These are phyloP conservation scores for Pleurotus tuber-regium DNA, from an alignment of 768 basidiomycete genomes.

Conservation along the genomic window DNA sequence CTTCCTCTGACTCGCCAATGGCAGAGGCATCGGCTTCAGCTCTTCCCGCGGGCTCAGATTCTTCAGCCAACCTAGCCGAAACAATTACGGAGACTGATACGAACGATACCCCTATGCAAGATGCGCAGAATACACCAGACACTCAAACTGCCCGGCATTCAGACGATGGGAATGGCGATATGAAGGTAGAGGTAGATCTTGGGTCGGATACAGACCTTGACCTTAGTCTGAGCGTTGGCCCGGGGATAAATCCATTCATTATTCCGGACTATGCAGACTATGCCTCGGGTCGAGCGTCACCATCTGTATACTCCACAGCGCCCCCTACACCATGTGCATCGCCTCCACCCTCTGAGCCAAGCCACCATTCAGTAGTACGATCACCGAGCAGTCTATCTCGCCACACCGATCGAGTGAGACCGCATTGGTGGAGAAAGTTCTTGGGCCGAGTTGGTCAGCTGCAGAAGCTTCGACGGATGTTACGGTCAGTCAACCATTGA, in stretches of 20 bases:
- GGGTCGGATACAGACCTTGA: constrained; percentile 38
- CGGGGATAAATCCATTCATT: constrained; percentile 38
- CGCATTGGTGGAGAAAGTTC: constrained; percentile 6
- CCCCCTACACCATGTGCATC: constrained; percentile 26
- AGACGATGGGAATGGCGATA: constrained; percentile 30
- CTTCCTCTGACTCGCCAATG: background rate
- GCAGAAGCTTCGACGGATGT: constrained; percentile 5
- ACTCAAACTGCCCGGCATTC: constrained; percentile 33
- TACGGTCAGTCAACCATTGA: constrained; percentile 5
- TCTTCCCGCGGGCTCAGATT: background rate
- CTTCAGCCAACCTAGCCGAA: background rate
- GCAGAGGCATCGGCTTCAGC: background rate
- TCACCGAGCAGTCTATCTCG: background rate
- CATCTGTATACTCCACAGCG: constrained; percentile 37
- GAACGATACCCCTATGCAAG: background rate
- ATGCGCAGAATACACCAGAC: constrained; percentile 7
- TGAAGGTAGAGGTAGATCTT: constrained; percentile 35
- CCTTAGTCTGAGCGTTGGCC: constrained; percentile 34
- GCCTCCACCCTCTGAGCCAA: constrained; percentile 21
- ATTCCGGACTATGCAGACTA: constrained; percentile 34
- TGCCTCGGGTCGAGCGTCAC: constrained; percentile 32
- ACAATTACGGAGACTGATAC: background rate
- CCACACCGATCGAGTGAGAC: background rate
- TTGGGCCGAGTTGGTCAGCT: background rate
- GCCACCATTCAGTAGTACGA: background rate